Conservation (phyloP, 257 asterid genomes). For the Solanum bulbocastanum region DNA sequence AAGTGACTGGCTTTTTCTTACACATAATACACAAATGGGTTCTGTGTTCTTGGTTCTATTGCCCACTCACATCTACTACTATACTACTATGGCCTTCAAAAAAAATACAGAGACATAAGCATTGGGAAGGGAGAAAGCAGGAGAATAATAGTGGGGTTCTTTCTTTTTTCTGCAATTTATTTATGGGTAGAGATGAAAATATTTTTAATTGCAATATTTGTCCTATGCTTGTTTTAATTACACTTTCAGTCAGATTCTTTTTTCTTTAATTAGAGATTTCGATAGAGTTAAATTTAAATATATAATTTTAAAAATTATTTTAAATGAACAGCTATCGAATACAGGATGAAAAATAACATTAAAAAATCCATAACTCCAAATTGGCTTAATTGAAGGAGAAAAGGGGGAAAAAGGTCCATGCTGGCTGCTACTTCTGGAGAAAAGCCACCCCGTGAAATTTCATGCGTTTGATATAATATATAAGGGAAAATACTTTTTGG, state of each 20-base stretch:
- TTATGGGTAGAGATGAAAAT: neutral
- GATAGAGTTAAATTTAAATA: too few species aligned
- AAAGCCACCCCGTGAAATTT: neutral
- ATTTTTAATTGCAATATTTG: neutral
- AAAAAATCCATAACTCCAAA: neutral
- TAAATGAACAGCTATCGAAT: rapidly evolving
- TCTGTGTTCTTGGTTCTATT: neutral
- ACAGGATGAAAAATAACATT: too few species aligned
- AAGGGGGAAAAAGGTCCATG: neutral
- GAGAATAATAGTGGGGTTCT: neutral
- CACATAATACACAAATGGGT: conserved; percentile 12
- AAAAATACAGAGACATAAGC: neutral
- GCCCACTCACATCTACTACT: neutral
- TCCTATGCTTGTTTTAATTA: neutral
- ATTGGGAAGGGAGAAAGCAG: conserved; percentile 2
- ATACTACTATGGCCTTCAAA: neutral
- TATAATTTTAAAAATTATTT: too few species aligned
- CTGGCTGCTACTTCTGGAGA: neutral
- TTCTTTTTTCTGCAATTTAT: neutral
- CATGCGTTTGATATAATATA: neutral
- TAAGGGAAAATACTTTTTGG: too few species aligned
- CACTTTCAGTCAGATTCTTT: neutral
- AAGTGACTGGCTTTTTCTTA: conserved; percentile 33
- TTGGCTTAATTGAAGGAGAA: neutral
- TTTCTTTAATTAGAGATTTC: too few species aligned